Evolutionary conservation across 2,329 filamentous ascomycete species (phyloP).

Genomic region (Exophiala spinifera): DNA sequence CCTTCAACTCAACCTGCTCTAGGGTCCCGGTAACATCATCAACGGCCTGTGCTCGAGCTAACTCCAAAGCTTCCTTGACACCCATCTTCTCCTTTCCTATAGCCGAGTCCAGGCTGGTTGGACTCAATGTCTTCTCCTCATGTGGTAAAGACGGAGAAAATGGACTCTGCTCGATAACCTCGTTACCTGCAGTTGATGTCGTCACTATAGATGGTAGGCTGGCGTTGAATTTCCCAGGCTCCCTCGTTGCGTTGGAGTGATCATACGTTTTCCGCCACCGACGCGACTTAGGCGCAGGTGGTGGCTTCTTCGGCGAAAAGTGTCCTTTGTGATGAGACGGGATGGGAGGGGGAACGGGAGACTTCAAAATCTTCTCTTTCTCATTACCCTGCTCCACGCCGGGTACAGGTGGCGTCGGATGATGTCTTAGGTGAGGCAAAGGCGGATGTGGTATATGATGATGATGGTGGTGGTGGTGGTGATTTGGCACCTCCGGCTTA

Average conservation of each 20-base stretch:
- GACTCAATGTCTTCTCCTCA: slow-evolving; percentile 21
- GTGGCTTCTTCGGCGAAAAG: slow-evolving; percentile 25
- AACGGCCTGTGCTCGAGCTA: slow-evolving; percentile 25
- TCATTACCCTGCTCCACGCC: slow-evolving; percentile 10
- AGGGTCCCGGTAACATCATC: slow-evolving; percentile 25
- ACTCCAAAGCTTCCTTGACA: slow-evolving; percentile 25
- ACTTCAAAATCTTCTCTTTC: background rate
- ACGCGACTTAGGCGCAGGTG: slow-evolving; percentile 38
- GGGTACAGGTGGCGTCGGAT: background rate
- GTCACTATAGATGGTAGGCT: slow-evolving; percentile 27
- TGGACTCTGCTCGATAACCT: slow-evolving; percentile 10
- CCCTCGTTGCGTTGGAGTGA: slow-evolving; percentile 25
- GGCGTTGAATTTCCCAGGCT: slow-evolving; percentile 27
- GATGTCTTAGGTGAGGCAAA: background rate
- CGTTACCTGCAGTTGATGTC: slow-evolving; percentile 18
- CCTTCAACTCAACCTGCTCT: slow-evolving; percentile 22
- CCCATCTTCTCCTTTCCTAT: slow-evolving; percentile 14
- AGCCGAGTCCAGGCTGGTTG: slow-evolving; percentile 8
- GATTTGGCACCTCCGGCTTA: background rate
- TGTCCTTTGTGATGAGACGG: slow-evolving; percentile 17
- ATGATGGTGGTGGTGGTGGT: slow-evolving; percentile 11
- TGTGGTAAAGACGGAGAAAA: slow-evolving; percentile 25
- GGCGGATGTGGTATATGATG: slow-evolving; percentile 10
- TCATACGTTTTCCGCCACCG: slow-evolving; percentile 38
- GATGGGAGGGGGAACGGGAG: slow-evolving; percentile 10